Evolutionary conservation across 805 yeast genomes (phyloP).

Genomic region (Nakazawaea laoshanensis): DNA sequence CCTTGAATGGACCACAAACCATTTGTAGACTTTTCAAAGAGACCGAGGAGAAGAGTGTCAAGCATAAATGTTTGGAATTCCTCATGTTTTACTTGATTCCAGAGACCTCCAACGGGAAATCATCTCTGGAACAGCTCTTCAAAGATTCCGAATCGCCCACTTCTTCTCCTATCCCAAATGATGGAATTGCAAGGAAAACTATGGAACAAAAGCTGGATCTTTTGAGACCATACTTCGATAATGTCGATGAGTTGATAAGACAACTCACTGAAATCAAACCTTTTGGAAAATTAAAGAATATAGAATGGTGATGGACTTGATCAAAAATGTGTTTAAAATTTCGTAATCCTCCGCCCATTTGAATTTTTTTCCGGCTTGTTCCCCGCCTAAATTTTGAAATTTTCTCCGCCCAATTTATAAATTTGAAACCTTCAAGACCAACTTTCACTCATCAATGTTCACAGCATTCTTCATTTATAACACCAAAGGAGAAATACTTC

Average conservation of each 20-base stretch:
- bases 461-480: constrained; percentile 76
- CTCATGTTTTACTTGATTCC: constrained; percentile 61
- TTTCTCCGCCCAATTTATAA: no score
- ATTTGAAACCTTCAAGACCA: no score
- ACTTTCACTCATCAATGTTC: constrained; percentile 57
- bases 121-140: background rate
- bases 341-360: no score
- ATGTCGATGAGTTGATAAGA: constrained; percentile 36
- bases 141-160: background rate
- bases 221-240: constrained; percentile 32
- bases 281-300: constrained; percentile 33
- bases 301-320: constrained; percentile 42
- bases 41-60: constrained; percentile 38
- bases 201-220: constrained; percentile 35
- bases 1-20: constrained; percentile 41
- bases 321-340: no score
- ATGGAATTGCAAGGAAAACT: constrained; percentile 20
- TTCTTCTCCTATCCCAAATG: background rate
- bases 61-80: constrained; percentile 60
- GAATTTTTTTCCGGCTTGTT: no score
- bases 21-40: constrained; percentile 38
- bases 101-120: constrained; percentile 32
- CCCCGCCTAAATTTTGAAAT: no score
- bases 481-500: constrained; percentile 73
- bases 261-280: constrained; percentile 38